A percentile compares a stretch with the other conserved stretches of the same genome.
These are phyloP conservation scores for Fusarium sacchari DNA, from an alignment of 2,329 filamentous ascomycete genomes.

Conservation along the genomic window DNA sequence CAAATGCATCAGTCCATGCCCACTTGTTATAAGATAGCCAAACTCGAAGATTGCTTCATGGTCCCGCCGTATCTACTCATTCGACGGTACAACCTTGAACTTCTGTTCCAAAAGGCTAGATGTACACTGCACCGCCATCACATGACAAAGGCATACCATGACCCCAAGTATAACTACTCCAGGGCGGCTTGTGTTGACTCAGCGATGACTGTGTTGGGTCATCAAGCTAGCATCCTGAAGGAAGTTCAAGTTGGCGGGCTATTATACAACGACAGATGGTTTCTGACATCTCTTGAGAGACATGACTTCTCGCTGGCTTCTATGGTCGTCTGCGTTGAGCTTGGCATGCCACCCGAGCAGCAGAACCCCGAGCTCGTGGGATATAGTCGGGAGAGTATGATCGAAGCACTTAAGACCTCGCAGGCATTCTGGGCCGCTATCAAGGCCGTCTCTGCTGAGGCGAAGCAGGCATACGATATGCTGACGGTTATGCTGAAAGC, in stretches of 20 bases:
- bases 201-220: constrained; percentile 12
- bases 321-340: constrained; percentile 32
- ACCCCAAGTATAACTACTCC: constrained; percentile 26
- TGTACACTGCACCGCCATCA: constrained; percentile 32
- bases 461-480: constrained; percentile 24
- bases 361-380: background rate
- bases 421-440: constrained; percentile 23
- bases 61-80: constrained; percentile 21
- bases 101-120: constrained; percentile 22
- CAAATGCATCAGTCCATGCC: constrained; percentile 19
- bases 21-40: constrained; percentile 10
- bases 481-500: constrained; percentile 28
- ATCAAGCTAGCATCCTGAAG: constrained; percentile 25
- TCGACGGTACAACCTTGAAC: constrained; percentile 25
- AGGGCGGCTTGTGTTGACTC: constrained; percentile 20
- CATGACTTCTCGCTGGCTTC: constrained; percentile 35
- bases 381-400: background rate
- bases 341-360: background rate
- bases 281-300: constrained; percentile 19
- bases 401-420: constrained; percentile 17
- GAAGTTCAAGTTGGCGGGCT: constrained; percentile 30
- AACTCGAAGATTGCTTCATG: constrained; percentile 27
- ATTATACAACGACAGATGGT: constrained; percentile 23
- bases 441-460: constrained; percentile 17
- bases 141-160: constrained; percentile 26